Evolutionary conservation across 192 early-diverging fungal genomes (phyloP).

Genomic region (Coemansia sp.): DNA sequence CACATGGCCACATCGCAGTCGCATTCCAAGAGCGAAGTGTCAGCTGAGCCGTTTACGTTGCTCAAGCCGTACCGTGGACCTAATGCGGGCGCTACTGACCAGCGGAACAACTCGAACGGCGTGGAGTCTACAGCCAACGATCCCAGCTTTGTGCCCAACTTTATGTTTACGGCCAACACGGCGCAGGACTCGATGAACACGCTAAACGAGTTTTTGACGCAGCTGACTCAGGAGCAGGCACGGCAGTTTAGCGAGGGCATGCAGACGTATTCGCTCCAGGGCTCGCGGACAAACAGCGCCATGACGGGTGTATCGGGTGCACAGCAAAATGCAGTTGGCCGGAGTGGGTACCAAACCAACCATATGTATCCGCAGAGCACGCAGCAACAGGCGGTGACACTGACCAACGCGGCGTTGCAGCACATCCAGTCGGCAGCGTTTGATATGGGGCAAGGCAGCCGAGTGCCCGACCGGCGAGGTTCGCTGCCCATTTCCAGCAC

Average conservation of each 20-base stretch:
- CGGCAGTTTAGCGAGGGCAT: slow-evolving; percentile 46
- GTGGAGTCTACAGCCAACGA: background rate
- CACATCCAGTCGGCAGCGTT: slow-evolving; percentile 28
- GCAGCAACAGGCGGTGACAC: slow-evolving; percentile 4
- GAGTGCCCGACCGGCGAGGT: slow-evolving; percentile 28
- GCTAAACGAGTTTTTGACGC: slow-evolving; percentile 46
- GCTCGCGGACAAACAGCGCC: slow-evolving; percentile 3
- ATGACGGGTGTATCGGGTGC: background rate
- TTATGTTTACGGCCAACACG: slow-evolving; percentile 39
- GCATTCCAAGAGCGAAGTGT: background rate
- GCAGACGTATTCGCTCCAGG: slow-evolving; percentile 42
- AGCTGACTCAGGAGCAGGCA: slow-evolving; percentile 45
- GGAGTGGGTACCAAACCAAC: background rate
- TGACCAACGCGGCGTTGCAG: slow-evolving; percentile 32
- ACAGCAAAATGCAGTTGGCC: background rate
- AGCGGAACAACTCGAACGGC: background rate
- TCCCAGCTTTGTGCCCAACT: slow-evolving; percentile 7
- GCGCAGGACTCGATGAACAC: slow-evolving; percentile 50
- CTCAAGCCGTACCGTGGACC: slow-evolving; percentile 32
- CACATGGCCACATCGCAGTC: slow-evolving; percentile 3
- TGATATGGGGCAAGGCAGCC: slow-evolving; percentile 11
- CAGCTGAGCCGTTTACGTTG: slow-evolving; percentile 21
- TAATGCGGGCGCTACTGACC: background rate
- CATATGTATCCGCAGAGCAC: background rate
- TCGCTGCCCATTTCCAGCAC: slow-evolving; percentile 49